phyloP scores from a whole-genome alignment of 306 rosid species.

The Coriaria nepalensis region DNA sequence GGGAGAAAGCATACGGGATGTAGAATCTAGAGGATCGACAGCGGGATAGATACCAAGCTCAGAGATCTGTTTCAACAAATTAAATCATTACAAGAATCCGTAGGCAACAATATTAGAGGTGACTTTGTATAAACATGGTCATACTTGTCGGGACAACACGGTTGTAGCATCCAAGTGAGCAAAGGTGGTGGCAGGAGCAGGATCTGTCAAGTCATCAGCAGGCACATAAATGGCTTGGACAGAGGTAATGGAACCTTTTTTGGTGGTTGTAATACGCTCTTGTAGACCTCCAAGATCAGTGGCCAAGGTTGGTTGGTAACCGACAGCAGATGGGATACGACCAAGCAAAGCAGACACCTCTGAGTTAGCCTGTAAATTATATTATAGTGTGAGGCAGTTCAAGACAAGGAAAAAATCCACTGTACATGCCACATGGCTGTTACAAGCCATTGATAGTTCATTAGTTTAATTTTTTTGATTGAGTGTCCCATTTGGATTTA shows the following conservation, averaged over 20 bases:
- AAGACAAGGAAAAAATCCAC: too few relatives aligned
- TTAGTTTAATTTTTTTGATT: too few relatives aligned
- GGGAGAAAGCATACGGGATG: slow-evolving; percentile 94
- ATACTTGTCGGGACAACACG: slow-evolving; percentile 80
- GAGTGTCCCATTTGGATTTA: too few relatives aligned
- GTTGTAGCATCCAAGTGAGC: slow-evolving; percentile 98
- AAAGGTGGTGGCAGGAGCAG: slow-evolving; percentile 92
- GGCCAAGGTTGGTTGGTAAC: slow-evolving; percentile 88
- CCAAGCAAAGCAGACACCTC: slow-evolving; percentile 99
- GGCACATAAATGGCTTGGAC: slow-evolving; percentile 97
- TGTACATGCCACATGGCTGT: too few relatives aligned
- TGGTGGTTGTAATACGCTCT: slow-evolving; percentile 92
- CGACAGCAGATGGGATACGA: slow-evolving; percentile 96
- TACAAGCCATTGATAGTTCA: too few relatives aligned
- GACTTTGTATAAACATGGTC: slow-evolving; percentile 1
- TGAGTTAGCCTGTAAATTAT: slow-evolving; percentile 59
- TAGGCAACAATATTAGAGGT: background rate
- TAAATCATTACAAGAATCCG: background rate
- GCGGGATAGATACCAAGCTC: slow-evolving; percentile 96
- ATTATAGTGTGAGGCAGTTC: too few relatives aligned
- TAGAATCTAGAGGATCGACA: slow-evolving; percentile 82
- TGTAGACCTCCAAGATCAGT: slow-evolving; percentile 97
- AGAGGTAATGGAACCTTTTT: slow-evolving; percentile 89
- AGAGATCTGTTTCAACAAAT: slow-evolving; percentile 43
- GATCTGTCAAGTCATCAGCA: slow-evolving; percentile 98